Percentiles rank a stretch among this genome's conserved stretches.
Evolutionary conservation across 176 grass and related monocot genomes (phyloP).

Genomic region (Hsuehochloa calcarea): DNA sequence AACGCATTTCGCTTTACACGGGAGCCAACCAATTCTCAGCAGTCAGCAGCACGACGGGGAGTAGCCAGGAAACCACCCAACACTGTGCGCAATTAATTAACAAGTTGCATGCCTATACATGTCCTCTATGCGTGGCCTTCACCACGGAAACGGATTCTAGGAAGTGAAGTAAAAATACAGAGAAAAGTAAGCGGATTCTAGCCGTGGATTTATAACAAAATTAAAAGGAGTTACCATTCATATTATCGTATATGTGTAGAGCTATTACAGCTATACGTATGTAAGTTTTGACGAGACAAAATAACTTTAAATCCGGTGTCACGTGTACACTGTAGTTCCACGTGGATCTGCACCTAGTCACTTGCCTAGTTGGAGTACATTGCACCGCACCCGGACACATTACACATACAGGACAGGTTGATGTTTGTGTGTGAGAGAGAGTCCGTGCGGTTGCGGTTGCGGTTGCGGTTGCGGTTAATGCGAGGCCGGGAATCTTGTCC

Average conservation of each 20-base stretch:
- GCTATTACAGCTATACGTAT: too few species aligned
- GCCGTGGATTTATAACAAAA: too few species aligned
- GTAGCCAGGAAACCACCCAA: background rate
- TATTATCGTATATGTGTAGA: too few species aligned
- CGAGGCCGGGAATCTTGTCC: constrained; percentile 39
- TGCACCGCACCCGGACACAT: background rate
- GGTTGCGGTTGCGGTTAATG: constrained; percentile 23
- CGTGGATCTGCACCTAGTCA: too few species aligned
- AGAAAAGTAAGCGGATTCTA: too few species aligned
- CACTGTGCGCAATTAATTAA: background rate
- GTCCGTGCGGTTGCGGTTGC: background rate
- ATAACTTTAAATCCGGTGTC: too few species aligned
- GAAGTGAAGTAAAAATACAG: too few species aligned
- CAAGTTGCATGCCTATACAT: background rate
- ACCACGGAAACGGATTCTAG: too few species aligned
- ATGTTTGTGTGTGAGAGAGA: background rate
- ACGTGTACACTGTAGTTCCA: too few species aligned
- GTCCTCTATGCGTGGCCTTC: background rate
- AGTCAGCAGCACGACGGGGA: background rate
- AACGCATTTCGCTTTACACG: background rate
- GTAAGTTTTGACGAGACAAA: too few species aligned
- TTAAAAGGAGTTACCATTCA: too few species aligned
- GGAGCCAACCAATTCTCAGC: background rate
- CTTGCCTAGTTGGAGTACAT: too few species aligned
- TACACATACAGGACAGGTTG: background rate